A percentile compares a stretch with the other conserved stretches of the same genome.
Evolutionary conservation across 305 asterid genomes (phyloP).

Genomic region (Fraxinus floribunda): DNA sequence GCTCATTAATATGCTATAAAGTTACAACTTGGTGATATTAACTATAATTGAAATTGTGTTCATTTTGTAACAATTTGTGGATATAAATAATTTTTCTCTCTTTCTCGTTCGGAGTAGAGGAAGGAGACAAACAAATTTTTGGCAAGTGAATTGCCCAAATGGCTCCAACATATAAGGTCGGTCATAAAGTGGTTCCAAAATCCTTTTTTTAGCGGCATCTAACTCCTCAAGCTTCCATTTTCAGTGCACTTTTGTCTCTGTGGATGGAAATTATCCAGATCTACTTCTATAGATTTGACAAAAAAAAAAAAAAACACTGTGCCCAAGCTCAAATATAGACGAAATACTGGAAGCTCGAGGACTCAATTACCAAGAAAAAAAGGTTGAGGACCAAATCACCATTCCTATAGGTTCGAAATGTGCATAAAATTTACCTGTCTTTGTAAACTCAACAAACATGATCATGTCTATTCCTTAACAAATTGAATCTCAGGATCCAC

Average conservation of each 20-base stretch:
- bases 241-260: background rate
- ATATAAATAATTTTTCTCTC: background rate
- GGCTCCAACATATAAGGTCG: background rate
- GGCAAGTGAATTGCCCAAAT: background rate
- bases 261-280: background rate
- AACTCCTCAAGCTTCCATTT: background rate
- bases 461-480: background rate
- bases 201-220: background rate
- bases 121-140: background rate
- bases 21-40: background rate
- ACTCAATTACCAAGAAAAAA: background rate
- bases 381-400: background rate
- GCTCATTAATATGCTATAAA: background rate
- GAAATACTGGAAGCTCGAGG: background rate
- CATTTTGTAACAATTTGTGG: background rate
- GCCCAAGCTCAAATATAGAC: background rate
- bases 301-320: background rate
- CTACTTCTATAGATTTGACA: background rate
- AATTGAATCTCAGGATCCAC: constrained; percentile 1
- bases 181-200: background rate
- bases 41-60: constrained; percentile 5
- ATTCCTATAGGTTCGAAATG: background rate
- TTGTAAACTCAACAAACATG: background rate
- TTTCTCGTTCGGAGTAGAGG: background rate
- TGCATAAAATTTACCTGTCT: background rate